Evolutionary conservation across 176 grass and related monocot species (phyloP).

Genomic region (Avena atlantica): DNA sequence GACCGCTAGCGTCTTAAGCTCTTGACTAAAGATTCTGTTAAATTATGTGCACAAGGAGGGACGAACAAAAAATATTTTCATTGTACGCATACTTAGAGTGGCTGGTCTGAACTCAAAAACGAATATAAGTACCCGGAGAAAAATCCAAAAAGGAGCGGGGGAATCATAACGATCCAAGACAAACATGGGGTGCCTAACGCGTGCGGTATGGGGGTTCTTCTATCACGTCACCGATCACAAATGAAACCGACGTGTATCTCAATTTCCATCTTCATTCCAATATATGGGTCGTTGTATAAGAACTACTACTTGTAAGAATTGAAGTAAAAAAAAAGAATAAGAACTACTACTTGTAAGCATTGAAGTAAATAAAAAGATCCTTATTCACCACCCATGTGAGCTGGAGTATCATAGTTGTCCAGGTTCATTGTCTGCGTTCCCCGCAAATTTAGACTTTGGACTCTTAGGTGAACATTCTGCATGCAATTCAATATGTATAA

Average conservation of each 20-base stretch:
- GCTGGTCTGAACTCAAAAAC: neutral
- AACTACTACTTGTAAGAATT: too few species aligned
- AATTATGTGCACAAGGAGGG: neutral
- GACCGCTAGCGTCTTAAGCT: neutral
- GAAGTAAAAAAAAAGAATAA: too few species aligned
- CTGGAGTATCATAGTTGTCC: too few species aligned
- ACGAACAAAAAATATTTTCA: neutral
- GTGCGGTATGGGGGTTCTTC: conserved; percentile 19
- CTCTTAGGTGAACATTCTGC: too few species aligned
- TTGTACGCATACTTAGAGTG: neutral
- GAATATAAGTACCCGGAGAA: conserved; percentile 41
- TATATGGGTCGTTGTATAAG: too few species aligned
- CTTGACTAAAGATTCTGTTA: neutral
- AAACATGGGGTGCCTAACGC: conserved; percentile 51
- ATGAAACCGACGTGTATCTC: conserved; percentile 11
- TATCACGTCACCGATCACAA: conserved; percentile 50
- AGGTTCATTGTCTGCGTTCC: too few species aligned
- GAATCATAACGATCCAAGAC: conserved; percentile 47
- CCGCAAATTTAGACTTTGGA: too few species aligned
- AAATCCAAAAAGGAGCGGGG: conserved; percentile 43
- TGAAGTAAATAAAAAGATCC: too few species aligned
- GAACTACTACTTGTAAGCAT: too few species aligned
- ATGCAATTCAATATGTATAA: too few species aligned
- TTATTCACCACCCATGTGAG: too few species aligned
- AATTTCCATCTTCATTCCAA: neutral